A percentile compares a stretch with the other conserved stretches of the same genome.
Evolutionary conservation across 805 yeast species (phyloP).

Genomic region (Candida koratica): DNA sequence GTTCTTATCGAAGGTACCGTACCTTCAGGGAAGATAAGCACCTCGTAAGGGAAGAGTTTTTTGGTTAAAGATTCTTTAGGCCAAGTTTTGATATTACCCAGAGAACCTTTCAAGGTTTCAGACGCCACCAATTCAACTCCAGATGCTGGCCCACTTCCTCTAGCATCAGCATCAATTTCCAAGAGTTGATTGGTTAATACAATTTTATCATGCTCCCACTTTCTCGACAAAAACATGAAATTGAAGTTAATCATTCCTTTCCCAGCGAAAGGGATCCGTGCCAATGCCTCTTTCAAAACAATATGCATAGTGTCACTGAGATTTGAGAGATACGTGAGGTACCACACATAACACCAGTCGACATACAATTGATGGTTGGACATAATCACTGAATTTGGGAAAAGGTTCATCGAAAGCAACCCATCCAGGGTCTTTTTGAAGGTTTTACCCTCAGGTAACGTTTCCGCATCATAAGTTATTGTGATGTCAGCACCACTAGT

Average conservation of each 20-base stretch:
- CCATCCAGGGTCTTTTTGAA: conserved; percentile 29
- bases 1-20: conserved; percentile 77
- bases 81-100: conserved; percentile 23
- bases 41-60: conserved; percentile 46
- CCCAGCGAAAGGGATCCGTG: conserved; percentile 75
- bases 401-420: conserved; percentile 26
- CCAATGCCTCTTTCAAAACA: conserved; percentile 65
- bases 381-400: conserved; percentile 58
- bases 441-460: conserved; percentile 14
- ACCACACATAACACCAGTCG: conserved; percentile 94
- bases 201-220: conserved; percentile 75
- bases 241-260: conserved; percentile 77
- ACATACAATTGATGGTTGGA: conserved; percentile 94
- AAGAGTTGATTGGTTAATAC: conserved; percentile 53
- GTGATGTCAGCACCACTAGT: conserved; percentile 52
- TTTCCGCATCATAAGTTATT: conserved; percentile 44
- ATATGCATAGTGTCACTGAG: conserved; percentile 65
- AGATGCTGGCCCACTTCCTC: conserved; percentile 52
- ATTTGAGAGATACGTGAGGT: conserved; percentile 65
- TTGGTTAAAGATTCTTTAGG: conserved; percentile 25
- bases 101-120: conserved; percentile 18
- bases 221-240: conserved; percentile 77
- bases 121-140: conserved; percentile 34
- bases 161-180: conserved; percentile 56
- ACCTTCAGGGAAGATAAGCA: conserved; percentile 90